These are phyloP conservation scores for Torulaspora maleeae DNA, from an alignment of 805 yeast genomes.

Conservation along the genomic window DNA sequence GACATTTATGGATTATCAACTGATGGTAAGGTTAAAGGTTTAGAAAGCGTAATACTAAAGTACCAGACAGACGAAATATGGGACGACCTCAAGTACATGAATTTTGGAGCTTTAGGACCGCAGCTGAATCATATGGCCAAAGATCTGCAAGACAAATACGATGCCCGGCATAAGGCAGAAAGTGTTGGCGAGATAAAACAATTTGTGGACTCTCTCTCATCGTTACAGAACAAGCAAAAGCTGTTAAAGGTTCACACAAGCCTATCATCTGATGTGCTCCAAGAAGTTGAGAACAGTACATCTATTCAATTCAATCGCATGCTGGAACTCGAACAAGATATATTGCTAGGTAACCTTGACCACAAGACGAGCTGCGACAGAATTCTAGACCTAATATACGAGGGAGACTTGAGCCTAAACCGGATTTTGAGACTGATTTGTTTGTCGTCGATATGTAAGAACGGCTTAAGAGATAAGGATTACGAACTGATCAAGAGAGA, in stretches of 20 bases:
- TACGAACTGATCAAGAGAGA: conserved; percentile 50
- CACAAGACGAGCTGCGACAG: conserved; percentile 35
- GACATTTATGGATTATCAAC: conserved; percentile 55
- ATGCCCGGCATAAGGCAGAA: conserved; percentile 50
- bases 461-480: conserved; percentile 67
- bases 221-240: conserved; percentile 62
- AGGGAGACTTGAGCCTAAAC: conserved; percentile 36
- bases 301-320: conserved; percentile 40
- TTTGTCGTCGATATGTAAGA: conserved; percentile 56
- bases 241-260: conserved; percentile 67
- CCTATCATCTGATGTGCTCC: conserved; percentile 62
- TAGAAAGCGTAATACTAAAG: conserved; percentile 19
- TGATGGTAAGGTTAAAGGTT: conserved; percentile 33
- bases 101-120: conserved; percentile 77
- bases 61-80: conserved; percentile 29
- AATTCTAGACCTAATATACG: conserved; percentile 49
- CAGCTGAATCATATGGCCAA: conserved; percentile 67
- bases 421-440: conserved; percentile 52
- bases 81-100: conserved; percentile 52
- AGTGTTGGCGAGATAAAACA: conserved; percentile 61
- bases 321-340: conserved; percentile 64
- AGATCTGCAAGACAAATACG: conserved; percentile 63
- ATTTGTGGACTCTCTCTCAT: conserved; percentile 66
- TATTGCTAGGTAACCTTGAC: conserved; percentile 51
- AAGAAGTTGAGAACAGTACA: conserved; percentile 37